Conservation (phyloP, 2,329 filamentous ascomycete species). For the Lasiodiplodia gonubiensis region DNA sequence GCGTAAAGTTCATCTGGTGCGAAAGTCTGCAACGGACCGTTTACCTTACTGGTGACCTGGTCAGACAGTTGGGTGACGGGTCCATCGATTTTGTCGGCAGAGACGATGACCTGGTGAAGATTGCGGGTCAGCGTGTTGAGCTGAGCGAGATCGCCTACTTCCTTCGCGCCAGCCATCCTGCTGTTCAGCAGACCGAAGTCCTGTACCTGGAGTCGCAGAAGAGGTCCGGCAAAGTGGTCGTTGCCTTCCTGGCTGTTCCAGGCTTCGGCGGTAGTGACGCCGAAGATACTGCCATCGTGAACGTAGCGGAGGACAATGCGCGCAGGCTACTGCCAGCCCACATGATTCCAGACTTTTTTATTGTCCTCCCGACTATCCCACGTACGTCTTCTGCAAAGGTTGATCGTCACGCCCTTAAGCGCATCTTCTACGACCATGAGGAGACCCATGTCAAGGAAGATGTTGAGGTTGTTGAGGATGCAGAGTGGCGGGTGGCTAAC, state of each 20-base stretch:
- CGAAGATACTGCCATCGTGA: constrained; percentile 21
- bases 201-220: constrained; percentile 22
- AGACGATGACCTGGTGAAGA: constrained; percentile 31
- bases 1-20: constrained; percentile 41
- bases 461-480: background rate
- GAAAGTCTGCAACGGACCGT: constrained; percentile 21
- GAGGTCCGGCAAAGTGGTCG: constrained; percentile 34
- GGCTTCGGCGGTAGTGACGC: constrained; percentile 1
- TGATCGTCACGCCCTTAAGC: constrained; percentile 34
- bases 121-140: constrained; percentile 30
- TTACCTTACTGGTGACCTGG: constrained; percentile 32
- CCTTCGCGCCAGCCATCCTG: constrained; percentile 13
- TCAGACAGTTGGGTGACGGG: constrained; percentile 29
- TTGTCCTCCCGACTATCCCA: constrained; percentile 27
- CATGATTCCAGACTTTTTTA: constrained; percentile 30
- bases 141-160: constrained; percentile 31
- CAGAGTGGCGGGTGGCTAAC: constrained; percentile 58
- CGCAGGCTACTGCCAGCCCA: constrained; percentile 26
- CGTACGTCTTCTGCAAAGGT: constrained; percentile 35
- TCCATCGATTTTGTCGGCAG: constrained; percentile 32
- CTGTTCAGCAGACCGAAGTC: constrained; percentile 25
- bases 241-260: constrained; percentile 43
- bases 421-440: constrained; percentile 31
- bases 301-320: constrained; percentile 6
- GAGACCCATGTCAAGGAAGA: constrained; percentile 7